Evolutionary conservation across 2,329 filamentous ascomycete genomes (phyloP).

Genomic region (Metarhizium robertsii): DNA sequence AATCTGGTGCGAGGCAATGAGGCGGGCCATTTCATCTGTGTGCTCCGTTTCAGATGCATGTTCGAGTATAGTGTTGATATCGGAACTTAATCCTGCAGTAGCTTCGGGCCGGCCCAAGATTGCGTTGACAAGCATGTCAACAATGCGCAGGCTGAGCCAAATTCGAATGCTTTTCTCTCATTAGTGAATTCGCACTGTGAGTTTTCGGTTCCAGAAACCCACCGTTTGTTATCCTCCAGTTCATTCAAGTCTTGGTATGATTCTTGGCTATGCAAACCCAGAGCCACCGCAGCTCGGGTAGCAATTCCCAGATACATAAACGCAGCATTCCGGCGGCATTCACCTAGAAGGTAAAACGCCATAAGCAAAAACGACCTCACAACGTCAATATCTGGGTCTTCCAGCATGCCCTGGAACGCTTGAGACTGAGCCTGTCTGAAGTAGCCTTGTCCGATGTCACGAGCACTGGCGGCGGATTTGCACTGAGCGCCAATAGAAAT

Average conservation of each 20-base stretch:
- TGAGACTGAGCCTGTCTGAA: constrained; percentile 18
- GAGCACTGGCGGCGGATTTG: constrained; percentile 16
- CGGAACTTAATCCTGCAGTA: constrained; percentile 20
- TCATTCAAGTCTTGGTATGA: constrained; percentile 16
- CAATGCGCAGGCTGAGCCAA: constrained; percentile 28
- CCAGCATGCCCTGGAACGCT: constrained; percentile 22
- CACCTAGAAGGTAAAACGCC: constrained; percentile 50
- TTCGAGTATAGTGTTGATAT: constrained; percentile 15
- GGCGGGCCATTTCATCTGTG: constrained; percentile 11
- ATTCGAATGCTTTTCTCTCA: constrained; percentile 18
- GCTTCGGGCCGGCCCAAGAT: constrained; percentile 28
- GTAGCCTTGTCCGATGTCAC: constrained; percentile 26
- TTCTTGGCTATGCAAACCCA: constrained; percentile 40
- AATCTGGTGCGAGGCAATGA: constrained; percentile 32
- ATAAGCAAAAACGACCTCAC: constrained; percentile 44
- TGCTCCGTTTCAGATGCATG: constrained; percentile 9
- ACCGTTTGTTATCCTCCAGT: constrained; percentile 13
- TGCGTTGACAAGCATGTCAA: constrained; percentile 29
- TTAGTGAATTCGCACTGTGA: background rate
- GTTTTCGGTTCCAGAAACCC: constrained; percentile 1
- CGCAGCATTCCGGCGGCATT: constrained; percentile 48
- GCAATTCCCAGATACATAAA: constrained; percentile 57
- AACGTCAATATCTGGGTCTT: constrained; percentile 44
- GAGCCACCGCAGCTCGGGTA: constrained; percentile 43
- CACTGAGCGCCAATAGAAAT: constrained; percentile 18